Conservation (phyloP, 2,329 filamentous ascomycete species). For the Laburnicola sp. region DNA sequence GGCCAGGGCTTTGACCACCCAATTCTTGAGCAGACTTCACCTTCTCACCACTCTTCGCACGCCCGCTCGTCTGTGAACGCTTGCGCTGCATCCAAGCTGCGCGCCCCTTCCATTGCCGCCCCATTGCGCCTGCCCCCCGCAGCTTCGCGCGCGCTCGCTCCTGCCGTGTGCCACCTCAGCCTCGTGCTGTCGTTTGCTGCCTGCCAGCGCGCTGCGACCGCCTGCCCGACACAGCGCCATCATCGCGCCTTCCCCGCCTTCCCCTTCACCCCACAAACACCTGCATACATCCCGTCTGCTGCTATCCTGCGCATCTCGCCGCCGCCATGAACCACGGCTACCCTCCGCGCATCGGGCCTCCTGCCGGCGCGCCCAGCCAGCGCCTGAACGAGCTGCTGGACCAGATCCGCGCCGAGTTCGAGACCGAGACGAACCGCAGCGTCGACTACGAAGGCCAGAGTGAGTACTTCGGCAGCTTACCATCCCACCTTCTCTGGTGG, state of each 20-base stretch:
- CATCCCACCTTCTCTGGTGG: not conserved
- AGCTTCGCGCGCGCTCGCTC: conserved; percentile 3
- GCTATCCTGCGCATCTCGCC: conserved; percentile 2
- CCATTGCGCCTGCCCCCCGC: not conserved
- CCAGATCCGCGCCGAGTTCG: conserved; percentile 87
- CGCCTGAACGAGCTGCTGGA: conserved; percentile 92
- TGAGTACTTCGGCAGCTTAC: conserved; percentile 59
- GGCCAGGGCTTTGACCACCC: no score
- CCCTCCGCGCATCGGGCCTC: conserved; percentile 72
- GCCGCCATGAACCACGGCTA: conserved; percentile 67
- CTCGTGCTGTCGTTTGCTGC: conserved; percentile 8
- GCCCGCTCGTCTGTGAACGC: not conserved
- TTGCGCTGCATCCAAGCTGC: conserved; percentile 3
- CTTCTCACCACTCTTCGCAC: conserved; percentile 1
- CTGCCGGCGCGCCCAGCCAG: conserved; percentile 61
- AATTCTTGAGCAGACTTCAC: conserved; percentile 1
- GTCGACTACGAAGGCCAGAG: conserved; percentile 92
- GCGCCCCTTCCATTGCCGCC: conserved; percentile 1
- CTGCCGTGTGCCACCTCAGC: conserved; percentile 9
- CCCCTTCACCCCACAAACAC: conserved; percentile 5
- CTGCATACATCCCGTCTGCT: conserved; percentile 5
- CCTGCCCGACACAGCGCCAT: conserved; percentile 4
- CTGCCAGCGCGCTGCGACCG: conserved; percentile 9
- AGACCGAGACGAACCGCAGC: conserved; percentile 76
- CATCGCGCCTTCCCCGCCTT: not conserved